Evolutionary conservation across 257 asterid species (phyloP).

Genomic region (Voacanga thouarsii): DNA sequence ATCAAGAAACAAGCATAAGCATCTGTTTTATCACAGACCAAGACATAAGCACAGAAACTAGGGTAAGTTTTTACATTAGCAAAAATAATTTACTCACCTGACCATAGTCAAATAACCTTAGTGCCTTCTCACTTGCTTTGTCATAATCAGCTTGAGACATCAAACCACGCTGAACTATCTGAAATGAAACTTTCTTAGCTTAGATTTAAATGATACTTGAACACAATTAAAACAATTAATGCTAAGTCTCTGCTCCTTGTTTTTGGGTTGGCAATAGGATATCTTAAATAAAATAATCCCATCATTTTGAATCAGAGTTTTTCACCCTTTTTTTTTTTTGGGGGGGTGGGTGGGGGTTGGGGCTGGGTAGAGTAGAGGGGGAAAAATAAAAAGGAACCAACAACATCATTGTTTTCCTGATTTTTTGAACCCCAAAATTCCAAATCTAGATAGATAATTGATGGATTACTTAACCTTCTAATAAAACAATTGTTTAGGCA

Average conservation of each 20-base stretch:
- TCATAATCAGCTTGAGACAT: slow-evolving; percentile 76
- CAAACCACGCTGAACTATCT: slow-evolving; percentile 72
- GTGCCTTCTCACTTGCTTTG: slow-evolving; percentile 75
- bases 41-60: neutral
- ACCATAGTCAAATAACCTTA: slow-evolving; percentile 75
- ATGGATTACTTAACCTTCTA: neutral
- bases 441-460: neutral
- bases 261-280: neutral
- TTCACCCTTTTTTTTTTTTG: too few species aligned
- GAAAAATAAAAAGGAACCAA: too few species aligned
- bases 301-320: neutral
- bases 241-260: neutral
- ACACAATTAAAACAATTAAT: neutral
- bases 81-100: slow-evolving; percentile 46
- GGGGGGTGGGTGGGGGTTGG: too few species aligned
- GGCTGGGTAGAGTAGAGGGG: too few species aligned
- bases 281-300: neutral
- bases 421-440: neutral
- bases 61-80: too few species aligned
- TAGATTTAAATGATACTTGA: neutral
- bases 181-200: slow-evolving; percentile 28
- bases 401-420: too few species aligned
- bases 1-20: neutral
- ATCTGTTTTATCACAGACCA: neutral
- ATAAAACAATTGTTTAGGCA: neutral